These are phyloP conservation scores for Emericellopsis atlantica DNA, from an alignment of 2,329 filamentous ascomycete species.

Conservation along the genomic window DNA sequence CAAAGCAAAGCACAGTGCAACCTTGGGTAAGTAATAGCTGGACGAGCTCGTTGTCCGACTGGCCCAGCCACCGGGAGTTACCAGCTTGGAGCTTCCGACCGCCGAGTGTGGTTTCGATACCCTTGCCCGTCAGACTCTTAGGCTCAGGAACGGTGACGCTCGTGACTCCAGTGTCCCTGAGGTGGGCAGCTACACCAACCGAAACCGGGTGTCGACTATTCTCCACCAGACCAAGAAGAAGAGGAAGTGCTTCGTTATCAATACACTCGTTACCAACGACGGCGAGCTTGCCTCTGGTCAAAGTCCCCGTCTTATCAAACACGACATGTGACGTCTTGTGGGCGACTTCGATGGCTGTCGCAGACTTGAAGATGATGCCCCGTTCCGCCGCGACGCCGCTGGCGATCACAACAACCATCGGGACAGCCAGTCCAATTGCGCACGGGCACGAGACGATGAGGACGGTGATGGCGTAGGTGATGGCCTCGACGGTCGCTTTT, in stretches of 20 bases:
- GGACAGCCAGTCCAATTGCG: conserved; percentile 51
- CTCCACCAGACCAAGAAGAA: conserved; percentile 19
- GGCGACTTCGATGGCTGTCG: conserved; percentile 36
- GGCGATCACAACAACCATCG: conserved; percentile 52
- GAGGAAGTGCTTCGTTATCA: conserved; percentile 8
- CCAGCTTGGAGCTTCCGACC: conserved; percentile 28
- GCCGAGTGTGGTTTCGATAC: conserved; percentile 22
- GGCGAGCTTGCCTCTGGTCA: conserved; percentile 33
- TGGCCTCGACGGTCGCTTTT: conserved; percentile 14
- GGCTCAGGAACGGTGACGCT: conserved; percentile 12
- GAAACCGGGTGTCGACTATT: conserved; percentile 41
- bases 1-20: conserved; percentile 34
- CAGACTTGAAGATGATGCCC: conserved; percentile 47
- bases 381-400: conserved; percentile 42
- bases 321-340: conserved; percentile 40
- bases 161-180: conserved; percentile 13
- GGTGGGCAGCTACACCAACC: conserved; percentile 26
- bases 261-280: conserved; percentile 11
- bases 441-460: conserved; percentile 53
- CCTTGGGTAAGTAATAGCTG: conserved; percentile 19
- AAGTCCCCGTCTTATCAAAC: conserved; percentile 54
- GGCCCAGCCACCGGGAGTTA: conserved; percentile 33
- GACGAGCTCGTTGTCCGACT: conserved; percentile 18
- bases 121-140: conserved; percentile 29
- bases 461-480: conserved; percentile 27